A percentile compares a stretch with the other conserved stretches of the same genome.
Conservation (phyloP, 1,139 yeast genomes). For the Candida neerlandica region DNA sequence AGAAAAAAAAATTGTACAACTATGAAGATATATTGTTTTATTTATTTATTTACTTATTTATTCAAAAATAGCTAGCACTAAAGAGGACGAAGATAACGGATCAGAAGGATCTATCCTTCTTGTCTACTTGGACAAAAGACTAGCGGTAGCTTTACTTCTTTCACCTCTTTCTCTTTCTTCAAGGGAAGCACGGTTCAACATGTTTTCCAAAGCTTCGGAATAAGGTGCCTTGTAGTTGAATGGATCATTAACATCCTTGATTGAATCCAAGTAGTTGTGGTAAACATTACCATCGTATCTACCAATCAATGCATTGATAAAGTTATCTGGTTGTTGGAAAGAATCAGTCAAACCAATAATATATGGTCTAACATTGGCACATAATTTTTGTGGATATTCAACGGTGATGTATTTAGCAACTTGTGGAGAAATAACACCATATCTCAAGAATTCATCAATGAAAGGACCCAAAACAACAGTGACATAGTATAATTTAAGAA, state of each 20-base stretch:
- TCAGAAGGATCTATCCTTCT: too few species aligned
- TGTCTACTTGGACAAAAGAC: constrained; percentile 14
- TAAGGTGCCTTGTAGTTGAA: constrained; percentile 63
- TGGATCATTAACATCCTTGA: constrained; percentile 56
- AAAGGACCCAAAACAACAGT: constrained; percentile 71
- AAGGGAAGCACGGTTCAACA: constrained; percentile 55
- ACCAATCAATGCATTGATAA: constrained; percentile 86
- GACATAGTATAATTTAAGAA: constrained; percentile 29
- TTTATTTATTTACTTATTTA: constrained; percentile 1
- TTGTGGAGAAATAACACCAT: constrained; percentile 46
- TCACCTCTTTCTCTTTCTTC: constrained; percentile 54
- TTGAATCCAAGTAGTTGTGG: constrained; percentile 65
- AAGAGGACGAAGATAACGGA: too few species aligned
- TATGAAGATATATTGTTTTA: background rate
- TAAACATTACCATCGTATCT: constrained; percentile 84
- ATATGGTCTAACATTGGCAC: constrained; percentile 61
- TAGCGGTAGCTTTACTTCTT: constrained; percentile 39
- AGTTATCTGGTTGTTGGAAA: constrained; percentile 81
- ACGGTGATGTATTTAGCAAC: constrained; percentile 45
- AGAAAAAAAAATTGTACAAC: background rate
- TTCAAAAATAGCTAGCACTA: too few species aligned
- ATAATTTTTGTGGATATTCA: constrained; percentile 45
- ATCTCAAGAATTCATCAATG: constrained; percentile 75
- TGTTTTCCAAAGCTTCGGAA: constrained; percentile 48
- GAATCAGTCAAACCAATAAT: constrained; percentile 87